Conservation (phyloP, 768 basidiomycete genomes). For the Paxillus involutus region DNA sequence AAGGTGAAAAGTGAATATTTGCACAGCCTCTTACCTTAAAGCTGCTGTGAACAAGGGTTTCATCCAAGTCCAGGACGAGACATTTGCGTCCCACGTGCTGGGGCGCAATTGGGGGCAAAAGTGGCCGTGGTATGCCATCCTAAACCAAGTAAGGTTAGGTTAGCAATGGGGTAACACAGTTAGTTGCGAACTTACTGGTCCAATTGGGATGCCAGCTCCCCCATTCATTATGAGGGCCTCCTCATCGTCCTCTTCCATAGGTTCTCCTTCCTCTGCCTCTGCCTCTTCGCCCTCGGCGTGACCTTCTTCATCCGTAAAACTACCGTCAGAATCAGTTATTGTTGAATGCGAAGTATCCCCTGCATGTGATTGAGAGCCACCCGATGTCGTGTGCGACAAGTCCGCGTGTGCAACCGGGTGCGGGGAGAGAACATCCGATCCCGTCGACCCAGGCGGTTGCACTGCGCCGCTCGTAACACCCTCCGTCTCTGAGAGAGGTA, state of each 20-base stretch:
- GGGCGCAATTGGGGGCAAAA: constrained; percentile 82
- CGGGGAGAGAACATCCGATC: constrained; percentile 34
- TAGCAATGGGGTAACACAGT: neutral
- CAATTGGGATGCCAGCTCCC: constrained; percentile 93
- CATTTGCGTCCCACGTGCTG: constrained; percentile 91
- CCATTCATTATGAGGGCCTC: constrained; percentile 86
- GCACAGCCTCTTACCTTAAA: constrained; percentile 74
- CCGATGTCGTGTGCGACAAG: constrained; percentile 18
- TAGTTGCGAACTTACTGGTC: constrained; percentile 62
- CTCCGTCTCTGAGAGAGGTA: constrained; percentile 75
- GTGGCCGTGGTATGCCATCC: constrained; percentile 85
- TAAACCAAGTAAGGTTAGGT: constrained; percentile 29
- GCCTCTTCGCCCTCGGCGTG: constrained; percentile 71
- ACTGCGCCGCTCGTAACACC: constrained; percentile 91
- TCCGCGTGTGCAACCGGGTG: constrained; percentile 25
- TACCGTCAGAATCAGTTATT: constrained; percentile 34
- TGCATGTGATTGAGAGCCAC: constrained; percentile 26
- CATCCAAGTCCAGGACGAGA: constrained; percentile 93
- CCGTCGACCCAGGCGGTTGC: constrained; percentile 85
- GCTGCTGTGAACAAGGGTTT: constrained; percentile 95
- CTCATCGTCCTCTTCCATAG: constrained; percentile 82
- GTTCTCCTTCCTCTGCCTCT: constrained; percentile 57
- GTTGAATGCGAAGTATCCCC: constrained; percentile 33
- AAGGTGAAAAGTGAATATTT: neutral
- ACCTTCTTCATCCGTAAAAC: constrained; percentile 61